A percentile compares a stretch with the other conserved stretches of the same genome.
Conservation (phyloP, 495 filamentous ascomycete genomes). For the Tuber brumale region DNA sequence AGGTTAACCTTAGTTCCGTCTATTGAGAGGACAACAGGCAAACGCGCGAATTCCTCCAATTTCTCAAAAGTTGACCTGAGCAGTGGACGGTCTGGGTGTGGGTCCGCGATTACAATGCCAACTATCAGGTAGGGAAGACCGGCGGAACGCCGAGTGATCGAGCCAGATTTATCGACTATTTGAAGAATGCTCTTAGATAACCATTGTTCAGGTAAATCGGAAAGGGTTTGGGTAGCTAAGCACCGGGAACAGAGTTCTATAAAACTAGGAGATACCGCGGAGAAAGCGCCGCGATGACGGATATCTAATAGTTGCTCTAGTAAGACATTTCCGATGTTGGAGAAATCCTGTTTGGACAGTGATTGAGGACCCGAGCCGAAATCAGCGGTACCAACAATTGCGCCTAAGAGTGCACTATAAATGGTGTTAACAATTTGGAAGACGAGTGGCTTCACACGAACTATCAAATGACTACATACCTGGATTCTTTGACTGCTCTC, state of each 20-base stretch:
- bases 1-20: conserved; percentile 54
- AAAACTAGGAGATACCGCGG: conserved; percentile 84
- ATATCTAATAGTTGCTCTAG: conserved; percentile 77
- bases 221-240: conserved; percentile 49
- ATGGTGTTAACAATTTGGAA: conserved; percentile 9
- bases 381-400: conserved; percentile 48
- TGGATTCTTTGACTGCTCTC: conserved; percentile 84
- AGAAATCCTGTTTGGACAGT: conserved; percentile 47
- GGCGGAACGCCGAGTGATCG: conserved; percentile 81
- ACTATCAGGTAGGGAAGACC: conserved; percentile 80
- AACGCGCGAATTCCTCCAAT: conserved; percentile 52
- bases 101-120: conserved; percentile 60
- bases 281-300: conserved; percentile 88
- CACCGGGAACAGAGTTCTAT: conserved; percentile 62
- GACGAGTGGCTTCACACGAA: conserved; percentile 32
- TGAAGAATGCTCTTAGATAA: conserved; percentile 6
- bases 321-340: conserved; percentile 58
- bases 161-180: conserved; percentile 28
- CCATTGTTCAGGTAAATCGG: conserved; percentile 43
- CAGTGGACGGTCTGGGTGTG: conserved; percentile 52
- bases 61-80: conserved; percentile 32
- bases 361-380: conserved; percentile 28
- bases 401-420: conserved; percentile 52
- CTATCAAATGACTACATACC: conserved; percentile 48
- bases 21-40: conserved; percentile 46